Evolutionary conservation across 1,284 basidiomycete genomes (phyloP).

Genomic region (Clitocybe nebularis): DNA sequence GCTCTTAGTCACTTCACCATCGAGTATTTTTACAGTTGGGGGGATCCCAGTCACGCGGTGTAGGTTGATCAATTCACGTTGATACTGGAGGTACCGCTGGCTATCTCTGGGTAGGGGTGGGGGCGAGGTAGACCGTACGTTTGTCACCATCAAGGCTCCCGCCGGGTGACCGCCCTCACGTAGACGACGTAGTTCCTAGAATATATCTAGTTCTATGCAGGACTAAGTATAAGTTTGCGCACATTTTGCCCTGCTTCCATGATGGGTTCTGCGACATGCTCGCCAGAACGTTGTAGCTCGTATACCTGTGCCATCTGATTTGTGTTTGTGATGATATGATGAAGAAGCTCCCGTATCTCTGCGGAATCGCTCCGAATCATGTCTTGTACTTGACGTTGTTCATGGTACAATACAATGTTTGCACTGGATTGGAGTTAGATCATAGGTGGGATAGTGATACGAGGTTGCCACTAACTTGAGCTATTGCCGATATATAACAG

Average conservation of each 20-base stretch:
- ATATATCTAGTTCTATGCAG: too few species aligned
- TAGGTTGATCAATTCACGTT: constrained; percentile 40
- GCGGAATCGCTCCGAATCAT: constrained; percentile 28
- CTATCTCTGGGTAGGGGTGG: constrained; percentile 25
- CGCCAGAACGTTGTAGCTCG: constrained; percentile 35
- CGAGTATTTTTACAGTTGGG: constrained; percentile 44
- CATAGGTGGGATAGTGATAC: not conserved
- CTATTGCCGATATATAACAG: not conserved
- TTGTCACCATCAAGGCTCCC: constrained; percentile 8
- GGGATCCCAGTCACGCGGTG: constrained; percentile 45
- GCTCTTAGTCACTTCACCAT: constrained; percentile 43
- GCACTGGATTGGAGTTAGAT: constrained; percentile 12
- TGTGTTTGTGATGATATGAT: constrained; percentile 32
- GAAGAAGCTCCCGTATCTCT: constrained; percentile 32
- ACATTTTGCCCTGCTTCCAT: constrained; percentile 52
- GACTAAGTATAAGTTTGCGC: constrained; percentile 6
- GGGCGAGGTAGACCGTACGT: constrained; percentile 17
- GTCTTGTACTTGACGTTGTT: constrained; percentile 33
- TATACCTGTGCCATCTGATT: constrained; percentile 32
- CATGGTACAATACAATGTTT: constrained; percentile 26
- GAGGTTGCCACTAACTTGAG: constrained; percentile 2
- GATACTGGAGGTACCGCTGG: constrained; percentile 36
- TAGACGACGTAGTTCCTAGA: constrained; percentile 25
- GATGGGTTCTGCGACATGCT: constrained; percentile 36
- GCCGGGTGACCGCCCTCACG: constrained; percentile 18